A percentile compares a stretch with the other conserved stretches of the same genome.
Evolutionary conservation across 768 basidiomycete species (phyloP).

Genomic region (Coprinopsis strossmayeri): DNA sequence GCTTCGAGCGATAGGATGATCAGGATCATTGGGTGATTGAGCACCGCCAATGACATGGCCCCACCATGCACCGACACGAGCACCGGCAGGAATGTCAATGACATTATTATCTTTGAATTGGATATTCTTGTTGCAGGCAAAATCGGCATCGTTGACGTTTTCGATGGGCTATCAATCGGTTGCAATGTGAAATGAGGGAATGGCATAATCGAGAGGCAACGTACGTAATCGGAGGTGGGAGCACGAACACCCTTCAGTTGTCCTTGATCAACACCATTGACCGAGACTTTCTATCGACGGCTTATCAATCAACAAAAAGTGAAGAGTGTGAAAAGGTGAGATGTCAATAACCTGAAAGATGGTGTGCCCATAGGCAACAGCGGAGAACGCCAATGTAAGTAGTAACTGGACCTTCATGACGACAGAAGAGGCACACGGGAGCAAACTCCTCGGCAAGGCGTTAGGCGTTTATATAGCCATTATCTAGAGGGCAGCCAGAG

Average conservation of each 20-base stretch:
- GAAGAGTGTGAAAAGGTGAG: not conserved
- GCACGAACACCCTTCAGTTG: constrained; percentile 40
- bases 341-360: not conserved
- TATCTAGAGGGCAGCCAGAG: too few species aligned
- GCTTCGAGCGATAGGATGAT: constrained; percentile 11
- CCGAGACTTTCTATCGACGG: constrained; percentile 21
- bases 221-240: constrained; percentile 28
- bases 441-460: not conserved
- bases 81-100: constrained; percentile 43
- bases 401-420: not conserved
- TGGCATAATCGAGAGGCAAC: not conserved
- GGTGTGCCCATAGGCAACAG: not conserved
- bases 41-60: constrained; percentile 14
- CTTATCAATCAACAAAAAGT: not conserved
- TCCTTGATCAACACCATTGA: constrained; percentile 42
- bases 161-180: constrained; percentile 1
- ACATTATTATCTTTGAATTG: constrained; percentile 35
- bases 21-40: constrained; percentile 12
- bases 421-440: not conserved
- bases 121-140: constrained; percentile 51
- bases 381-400: not conserved
- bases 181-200: not conserved
- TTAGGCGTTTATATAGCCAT: not conserved
- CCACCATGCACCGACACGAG: constrained; percentile 17
- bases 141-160: constrained; percentile 17